Evolutionary conservation across 768 basidiomycete species (phyloP), one percentile per base, ranked within the genome.

Genomic region (Termitomyces sp.): DNA sequence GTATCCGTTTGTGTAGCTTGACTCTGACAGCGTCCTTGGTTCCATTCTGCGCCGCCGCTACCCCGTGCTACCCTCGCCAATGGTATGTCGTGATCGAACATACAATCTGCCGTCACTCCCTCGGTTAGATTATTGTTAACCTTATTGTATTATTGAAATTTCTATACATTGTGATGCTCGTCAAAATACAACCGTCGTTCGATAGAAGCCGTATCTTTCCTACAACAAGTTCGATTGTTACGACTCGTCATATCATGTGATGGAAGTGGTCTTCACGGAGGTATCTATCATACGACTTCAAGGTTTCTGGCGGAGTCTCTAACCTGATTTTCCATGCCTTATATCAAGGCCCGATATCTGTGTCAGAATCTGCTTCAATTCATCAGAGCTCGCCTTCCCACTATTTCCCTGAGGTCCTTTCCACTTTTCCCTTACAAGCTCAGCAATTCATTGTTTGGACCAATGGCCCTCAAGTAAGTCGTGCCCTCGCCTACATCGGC

Each of bases 401-500:
- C 52, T 22, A 35, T 64, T 26, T 55, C 63, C 32, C 57, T 58
- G 34, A 58, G 59, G 34, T 62, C 58, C 22, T 56, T 64, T 46
- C 58, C 62, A 24, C 51, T 22, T 37, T 41, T 55, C n/a, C 46
- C 54, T 5, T 53, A 42, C 50, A 55, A 22, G 22, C 42, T 45
- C 11, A 37, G 9, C 44, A 49, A 34, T 32, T 26, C 47, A 14
- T 47, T 32, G 9, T 32, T n/a, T 40, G 19, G 28, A 40, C 21
- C 37, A 2, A 64, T 64, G 61, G 35, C 58, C 15, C 59, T 64
- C 45, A 58, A 51, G 63, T 62, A 48, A 51, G 57, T 56, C 15
- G 30, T 8, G 24, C n/a, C 12, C 28, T 41, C 28, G 24, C 44
- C n/a, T 4, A 10, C 24, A n/a, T 2, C 17, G 30, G 24, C 34